Conservation (phyloP, 2,329 filamentous ascomycete genomes). For the Gaeumannomyces tritici region DNA sequence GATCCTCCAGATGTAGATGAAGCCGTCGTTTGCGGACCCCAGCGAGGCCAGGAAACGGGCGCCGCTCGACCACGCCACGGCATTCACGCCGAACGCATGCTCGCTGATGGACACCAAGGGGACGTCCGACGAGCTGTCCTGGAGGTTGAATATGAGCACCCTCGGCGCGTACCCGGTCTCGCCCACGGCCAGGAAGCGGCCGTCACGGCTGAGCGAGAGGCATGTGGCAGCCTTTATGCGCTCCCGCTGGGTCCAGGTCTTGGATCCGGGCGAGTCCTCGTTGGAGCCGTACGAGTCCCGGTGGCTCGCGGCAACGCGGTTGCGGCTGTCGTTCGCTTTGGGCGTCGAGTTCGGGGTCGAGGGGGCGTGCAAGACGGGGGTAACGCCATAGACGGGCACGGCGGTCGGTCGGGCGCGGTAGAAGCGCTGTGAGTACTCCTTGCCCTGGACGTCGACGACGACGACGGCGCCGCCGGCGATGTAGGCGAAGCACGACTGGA, state of each 20-base stretch:
- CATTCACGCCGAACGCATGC: slow-evolving; percentile 81
- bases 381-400: slow-evolving; percentile 51
- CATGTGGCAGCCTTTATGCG: slow-evolving; percentile 92
- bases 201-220: slow-evolving; percentile 79
- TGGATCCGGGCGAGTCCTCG: slow-evolving; percentile 56
- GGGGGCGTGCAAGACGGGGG: slow-evolving; percentile 38
- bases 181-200: slow-evolving; percentile 79
- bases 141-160: slow-evolving; percentile 80
- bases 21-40: slow-evolving; percentile 84
- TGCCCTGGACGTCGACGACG: slow-evolving; percentile 66
- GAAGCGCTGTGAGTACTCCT: slow-evolving; percentile 69
- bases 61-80: slow-evolving; percentile 82
- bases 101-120: slow-evolving; percentile 82
- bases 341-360: slow-evolving; percentile 45
- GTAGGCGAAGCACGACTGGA: slow-evolving; percentile 74
- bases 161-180: slow-evolving; percentile 92
- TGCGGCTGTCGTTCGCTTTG: slow-evolving; percentile 55
- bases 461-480: slow-evolving; percentile 92
- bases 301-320: slow-evolving; percentile 34
- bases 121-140: slow-evolving; percentile 68
- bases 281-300: slow-evolving; percentile 34
- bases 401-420: slow-evolving; percentile 78
- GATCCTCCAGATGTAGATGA: slow-evolving; percentile 83
- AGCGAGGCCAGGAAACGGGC: slow-evolving; percentile 81
- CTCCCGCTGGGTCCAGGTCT: slow-evolving; percentile 81